Conservation (phyloP, 2,329 filamentous ascomycete genomes). For the Xenoacremonium recifei region DNA sequence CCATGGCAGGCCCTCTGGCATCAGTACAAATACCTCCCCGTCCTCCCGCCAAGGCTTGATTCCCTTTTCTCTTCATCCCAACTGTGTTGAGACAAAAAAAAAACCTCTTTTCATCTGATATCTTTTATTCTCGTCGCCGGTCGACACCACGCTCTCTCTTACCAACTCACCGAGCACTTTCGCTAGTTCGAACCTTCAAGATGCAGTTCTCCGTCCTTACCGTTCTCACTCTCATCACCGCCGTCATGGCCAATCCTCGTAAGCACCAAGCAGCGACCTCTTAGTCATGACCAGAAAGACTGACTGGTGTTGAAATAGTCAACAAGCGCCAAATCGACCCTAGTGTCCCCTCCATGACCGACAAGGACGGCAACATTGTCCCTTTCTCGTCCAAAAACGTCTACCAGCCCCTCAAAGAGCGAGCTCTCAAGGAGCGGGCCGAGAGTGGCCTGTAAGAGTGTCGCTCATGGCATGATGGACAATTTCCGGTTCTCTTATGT, state of each 20-base stretch:
- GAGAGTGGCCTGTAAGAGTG: no score
- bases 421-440: no score
- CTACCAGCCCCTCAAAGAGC: slow-evolving; percentile 36
- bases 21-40: slow-evolving; percentile 11
- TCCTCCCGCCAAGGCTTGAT: neutral
- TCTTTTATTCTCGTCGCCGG: slow-evolving; percentile 46
- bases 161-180: slow-evolving; percentile 3
- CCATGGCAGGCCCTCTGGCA: no score
- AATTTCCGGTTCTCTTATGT: no score
- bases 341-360: slow-evolving; percentile 45
- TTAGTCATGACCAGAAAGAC: slow-evolving; percentile 4
- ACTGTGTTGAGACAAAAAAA: slow-evolving; percentile 1
- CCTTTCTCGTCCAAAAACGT: slow-evolving; percentile 44
- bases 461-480: no score
- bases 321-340: slow-evolving; percentile 31
- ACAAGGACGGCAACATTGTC: slow-evolving; percentile 43
- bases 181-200: slow-evolving; percentile 36
- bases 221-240: slow-evolving; percentile 45
- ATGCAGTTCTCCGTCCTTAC: slow-evolving; percentile 53
- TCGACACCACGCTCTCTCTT: slow-evolving; percentile 39
- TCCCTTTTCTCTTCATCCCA: slow-evolving; percentile 20
- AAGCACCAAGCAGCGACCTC: slow-evolving; percentile 14
- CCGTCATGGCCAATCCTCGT: slow-evolving; percentile 41
- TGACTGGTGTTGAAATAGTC: no score
- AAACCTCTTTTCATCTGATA: slow-evolving; percentile 6